These are phyloP conservation scores for Astrothelium subdiscretum DNA, from an alignment of 495 filamentous ascomycete species.

Conservation along the genomic window DNA sequence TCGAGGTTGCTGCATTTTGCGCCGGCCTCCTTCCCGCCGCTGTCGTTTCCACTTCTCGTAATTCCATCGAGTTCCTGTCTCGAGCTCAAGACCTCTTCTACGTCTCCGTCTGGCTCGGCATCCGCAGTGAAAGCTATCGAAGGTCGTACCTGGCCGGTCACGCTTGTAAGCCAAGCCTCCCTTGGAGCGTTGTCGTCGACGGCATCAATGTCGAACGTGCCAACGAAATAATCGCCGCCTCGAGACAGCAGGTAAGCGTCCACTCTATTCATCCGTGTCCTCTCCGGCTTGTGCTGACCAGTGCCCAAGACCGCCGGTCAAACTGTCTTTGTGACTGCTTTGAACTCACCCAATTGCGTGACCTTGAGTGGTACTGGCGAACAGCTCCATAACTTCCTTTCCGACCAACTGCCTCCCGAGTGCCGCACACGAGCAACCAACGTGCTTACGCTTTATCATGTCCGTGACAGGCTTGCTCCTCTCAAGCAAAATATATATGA, in stretches of 20 bases:
- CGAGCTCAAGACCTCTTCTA: slow-evolving; percentile 1
- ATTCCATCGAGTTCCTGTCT: slow-evolving; percentile 2
- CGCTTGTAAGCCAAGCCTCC: not conserved
- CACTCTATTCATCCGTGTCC: not conserved
- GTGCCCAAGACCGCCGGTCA: slow-evolving; percentile 1
- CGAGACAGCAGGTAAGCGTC: not conserved
- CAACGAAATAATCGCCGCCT: slow-evolving; percentile 1
- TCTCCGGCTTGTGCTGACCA: not conserved
- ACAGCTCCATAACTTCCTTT: not conserved
- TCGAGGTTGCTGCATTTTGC: slow-evolving; percentile 3
- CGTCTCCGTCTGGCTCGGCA: not conserved
- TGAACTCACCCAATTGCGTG: slow-evolving; percentile 2
- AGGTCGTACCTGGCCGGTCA: not conserved
- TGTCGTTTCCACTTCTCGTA: slow-evolving; percentile 1
- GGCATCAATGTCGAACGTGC: not conserved
- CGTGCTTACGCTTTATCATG: not conserved
- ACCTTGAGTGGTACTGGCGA: slow-evolving; percentile 1
- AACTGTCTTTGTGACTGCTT: slow-evolving; percentile 3
- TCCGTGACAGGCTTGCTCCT: not conserved
- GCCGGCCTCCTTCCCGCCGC: not conserved
- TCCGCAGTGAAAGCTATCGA: slow-evolving; percentile 2
- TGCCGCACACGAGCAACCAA: not conserved
- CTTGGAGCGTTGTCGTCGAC: not conserved
- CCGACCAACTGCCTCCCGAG: not conserved
- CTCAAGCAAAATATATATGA: not conserved